Base-by-base conservation (phyloP, 768 basidiomycete species). In the Erythrobasidium yunnanense region DNA sequence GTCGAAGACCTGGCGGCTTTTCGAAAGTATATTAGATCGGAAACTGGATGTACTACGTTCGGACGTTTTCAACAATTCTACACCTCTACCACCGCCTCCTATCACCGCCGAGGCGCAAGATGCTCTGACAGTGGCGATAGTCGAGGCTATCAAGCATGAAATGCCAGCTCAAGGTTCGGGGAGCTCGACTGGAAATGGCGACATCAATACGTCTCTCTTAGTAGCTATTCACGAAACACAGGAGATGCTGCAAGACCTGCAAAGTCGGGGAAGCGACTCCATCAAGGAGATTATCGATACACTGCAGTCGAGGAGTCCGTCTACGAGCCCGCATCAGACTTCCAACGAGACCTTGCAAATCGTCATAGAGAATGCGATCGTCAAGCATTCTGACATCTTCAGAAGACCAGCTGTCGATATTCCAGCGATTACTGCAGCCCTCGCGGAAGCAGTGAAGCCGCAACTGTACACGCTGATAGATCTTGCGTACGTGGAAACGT, bases 21-120 rank as follows among this genome's bases (percentile, higher is more conserved):
- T 55, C 34, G 54, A 55, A 23, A 32, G 23, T 32, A 55, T 55
- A 6, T 32, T 55, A 6, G 54, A 55, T 32, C 54, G 54, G 23
- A 55, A 55, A 25, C 11, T 55, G 11, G 54, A 55, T 35, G 54
- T 23, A 11, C 29, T 55, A 8, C 25, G 54, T 18, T 32, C n/a
- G 13, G 54, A 55, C 34, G 54, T 55, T n/a, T 55, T 55, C 54
- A 51, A 32, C 23, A 55, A 55, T 25, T 55, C 54, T 7, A 55
- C 54, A 7, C 54, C 54, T 13, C 54, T 55, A 23, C 54, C 54
- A 11, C 54, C 54, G 25, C 54, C 54, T 11, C 17, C 54, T 11
- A 8, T 55, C 25, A 29, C 54, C 17, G 54, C 54, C 17, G 29
- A 55, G 11, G 54, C 54, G 7, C 54, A 55, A 23, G 54, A 55